Base-by-base conservation (phyloP, 2,329 filamentous ascomycete species). In the Exophiala aquamarina region DNA sequence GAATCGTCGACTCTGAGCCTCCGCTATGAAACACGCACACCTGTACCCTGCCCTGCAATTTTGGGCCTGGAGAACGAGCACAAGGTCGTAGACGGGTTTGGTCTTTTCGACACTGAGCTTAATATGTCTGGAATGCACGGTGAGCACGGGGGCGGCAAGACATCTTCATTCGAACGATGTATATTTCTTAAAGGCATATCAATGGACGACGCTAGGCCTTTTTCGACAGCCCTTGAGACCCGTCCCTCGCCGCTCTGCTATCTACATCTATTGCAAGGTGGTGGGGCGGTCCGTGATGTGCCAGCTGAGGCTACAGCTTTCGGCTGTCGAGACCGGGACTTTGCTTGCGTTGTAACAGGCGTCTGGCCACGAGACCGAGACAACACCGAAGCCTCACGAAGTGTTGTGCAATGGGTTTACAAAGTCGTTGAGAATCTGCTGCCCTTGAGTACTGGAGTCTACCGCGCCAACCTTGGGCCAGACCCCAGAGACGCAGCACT, bases 151-250 rank as follows among this genome's bases (percentile, higher is more conserved):
- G 66, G 73, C 17, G 72, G 75, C 56, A 84, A 82, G 66, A 84
- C 79, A 0, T 83, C 76, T 8, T 73, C 81, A 0, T 84, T 85
- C 68, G 84, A 84, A 66, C 73, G 82, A 56, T 84, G 81, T 59
- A 33, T 84, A 21, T 84, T 85, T 56, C 61, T 85, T 6, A 77
- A 76, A 48, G 0, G 59, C 29, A 75, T 83, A 10, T 68, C 68
- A 51, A 48, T 44, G 40, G 31, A 62, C 2, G 31, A 78, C 1
- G 57, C 62, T 18, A 37, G 65, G 1, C 55, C 56, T 4, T 63
- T 85, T 35, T 45, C 74, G 11, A 47, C 57, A 2, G 77, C 79
- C 4, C 14, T 84, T 3, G 47, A 71, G 34, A 64, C 51, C 50
- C 71, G 76, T 33, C 79, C 81, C 2, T 70, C 77, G 0, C 65